phyloP scores from a whole-genome alignment of 1,284 basidiomycete genomes.

The Thelephora terrestris region DNA sequence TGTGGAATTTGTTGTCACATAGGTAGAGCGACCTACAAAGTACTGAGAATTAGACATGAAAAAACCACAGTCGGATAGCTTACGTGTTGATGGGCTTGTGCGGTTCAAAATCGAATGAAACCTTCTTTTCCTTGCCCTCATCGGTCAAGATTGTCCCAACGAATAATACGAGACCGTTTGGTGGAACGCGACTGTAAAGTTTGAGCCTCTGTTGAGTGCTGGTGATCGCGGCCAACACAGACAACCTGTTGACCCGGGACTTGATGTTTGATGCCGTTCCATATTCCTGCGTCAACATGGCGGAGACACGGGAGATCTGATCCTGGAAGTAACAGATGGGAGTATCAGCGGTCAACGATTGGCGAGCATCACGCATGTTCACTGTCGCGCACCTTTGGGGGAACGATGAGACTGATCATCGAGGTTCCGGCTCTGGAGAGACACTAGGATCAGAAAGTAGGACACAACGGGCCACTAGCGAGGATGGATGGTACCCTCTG shows the following conservation, averaged over 20 bases:
- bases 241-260: conserved; percentile 96
- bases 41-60: conserved; percentile 5
- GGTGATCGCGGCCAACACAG: conserved; percentile 95
- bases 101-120: conserved; percentile 95
- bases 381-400: conserved; percentile 64
- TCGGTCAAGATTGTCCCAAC: conserved; percentile 97
- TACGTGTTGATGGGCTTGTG: conserved; percentile 98
- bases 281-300: conserved; percentile 98
- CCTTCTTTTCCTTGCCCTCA: conserved; percentile 98
- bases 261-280: conserved; percentile 99
- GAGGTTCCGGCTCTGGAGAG: conserved; percentile 82
- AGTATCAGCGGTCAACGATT: neutral
- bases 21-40: conserved; percentile 81
- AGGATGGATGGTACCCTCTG: conserved; percentile 52
- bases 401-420: conserved; percentile 98
- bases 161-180: conserved; percentile 95
- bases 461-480: conserved; percentile 10
- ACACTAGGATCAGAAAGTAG: neutral
- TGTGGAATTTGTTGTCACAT: conserved; percentile 99
- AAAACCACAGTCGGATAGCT: conserved; percentile 20
- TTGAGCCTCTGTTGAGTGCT: conserved; percentile 98
- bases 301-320: conserved; percentile 90
- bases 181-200: conserved; percentile 91
- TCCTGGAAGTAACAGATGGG: conserved; percentile 40
- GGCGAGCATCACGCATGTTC: neutral